Base-by-base conservation (phyloP, 192 early-diverging fungal genomes). In the Polychytrium aggregatum region DNA sequence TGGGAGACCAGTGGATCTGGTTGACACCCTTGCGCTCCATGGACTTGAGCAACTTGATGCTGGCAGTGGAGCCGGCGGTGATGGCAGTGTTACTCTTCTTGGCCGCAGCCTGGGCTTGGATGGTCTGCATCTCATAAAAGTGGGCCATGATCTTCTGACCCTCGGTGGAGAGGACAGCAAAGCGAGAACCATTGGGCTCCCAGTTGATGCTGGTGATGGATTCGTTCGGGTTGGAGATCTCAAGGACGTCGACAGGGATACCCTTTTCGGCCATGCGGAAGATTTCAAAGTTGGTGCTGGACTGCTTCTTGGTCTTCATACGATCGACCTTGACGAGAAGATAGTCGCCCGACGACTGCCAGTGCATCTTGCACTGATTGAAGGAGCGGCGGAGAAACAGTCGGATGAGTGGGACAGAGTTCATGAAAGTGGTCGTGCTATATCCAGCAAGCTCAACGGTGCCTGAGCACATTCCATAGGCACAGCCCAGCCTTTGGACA, bases 181-280 rank as follows among this genome's bases (percentile, higher is more conserved):
- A 97, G 46, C 89, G 84, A 28, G 85, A 79, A 44, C 83, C 87
- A 40, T 73, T 74, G 22, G 96, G 96, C 70, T 98, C 96, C 92
- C 96, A 98, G 58, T 84, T 88, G 51, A 95, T 85, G n/a, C 79
- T 79, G 48, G 82, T 70, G 40, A 95, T 79, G 55, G 82, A 88
- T 68, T 62, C 55, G 1, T 39, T 48, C 9, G 42, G 24, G n/a
- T 30, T n/a, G 37, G 87, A 85, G 38, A 98, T 63, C 67, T 98
- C 96, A 31, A 96, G 65, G 11, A 91, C 86, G 53, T 98, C 96
- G 21, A 97, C 88, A n/a, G 96, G 96, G 53, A 97, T 80, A 44
- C 86, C 87, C 62, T 84, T 84, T 67, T 98, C 91, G 51, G 74
- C 67, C 4, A 90, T 61, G 43, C 86, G 79, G 84, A 98, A 96